phyloP scores from a whole-genome alignment of 2,329 filamentous ascomycete species.

The Albophoma yamanashiensis region DNA sequence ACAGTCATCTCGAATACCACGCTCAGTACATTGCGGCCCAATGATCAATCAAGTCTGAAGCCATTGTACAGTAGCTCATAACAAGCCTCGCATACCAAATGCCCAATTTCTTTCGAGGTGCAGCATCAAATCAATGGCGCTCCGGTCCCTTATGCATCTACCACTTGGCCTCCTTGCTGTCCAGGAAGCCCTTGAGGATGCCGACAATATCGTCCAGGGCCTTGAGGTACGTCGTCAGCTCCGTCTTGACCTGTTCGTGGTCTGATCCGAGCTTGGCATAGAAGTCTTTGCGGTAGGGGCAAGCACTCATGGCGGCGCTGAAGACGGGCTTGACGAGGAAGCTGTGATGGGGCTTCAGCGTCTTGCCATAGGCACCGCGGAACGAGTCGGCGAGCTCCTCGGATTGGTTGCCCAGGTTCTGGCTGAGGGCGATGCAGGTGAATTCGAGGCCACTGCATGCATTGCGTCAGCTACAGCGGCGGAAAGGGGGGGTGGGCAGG shows the following conservation, averaged over 20 bases:
- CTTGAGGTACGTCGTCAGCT: slow-evolving; percentile 62
- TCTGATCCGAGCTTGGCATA: slow-evolving; percentile 75
- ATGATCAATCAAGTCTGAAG: background rate
- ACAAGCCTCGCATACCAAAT: background rate
- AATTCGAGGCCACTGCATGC: slow-evolving; percentile 78
- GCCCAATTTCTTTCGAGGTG: background rate
- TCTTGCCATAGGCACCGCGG: slow-evolving; percentile 71
- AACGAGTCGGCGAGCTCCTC: slow-evolving; percentile 83
- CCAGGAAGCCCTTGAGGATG: slow-evolving; percentile 57
- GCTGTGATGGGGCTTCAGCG: slow-evolving; percentile 85
- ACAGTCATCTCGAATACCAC: background rate
- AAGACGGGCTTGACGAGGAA: slow-evolving; percentile 89
- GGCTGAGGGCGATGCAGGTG: slow-evolving; percentile 71
- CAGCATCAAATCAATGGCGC: background rate
- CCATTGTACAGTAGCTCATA: background rate
- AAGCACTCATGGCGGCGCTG: slow-evolving; percentile 83
- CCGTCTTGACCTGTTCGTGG: slow-evolving; percentile 47
- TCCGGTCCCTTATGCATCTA: slow-evolving; percentile 17
- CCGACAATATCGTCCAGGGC: slow-evolving; percentile 66
- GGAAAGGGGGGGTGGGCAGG: background rate
- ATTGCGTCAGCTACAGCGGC: slow-evolving; percentile 1
- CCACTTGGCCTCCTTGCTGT: slow-evolving; percentile 48
- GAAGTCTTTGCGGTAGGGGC: slow-evolving; percentile 88
- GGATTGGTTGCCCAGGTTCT: slow-evolving; percentile 56
- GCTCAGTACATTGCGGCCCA: background rate